A percentile compares a stretch with the other conserved stretches of the same genome.
Evolutionary conservation across 1,284 basidiomycete genomes (phyloP).

Genomic region (Irpex lacteus): DNA sequence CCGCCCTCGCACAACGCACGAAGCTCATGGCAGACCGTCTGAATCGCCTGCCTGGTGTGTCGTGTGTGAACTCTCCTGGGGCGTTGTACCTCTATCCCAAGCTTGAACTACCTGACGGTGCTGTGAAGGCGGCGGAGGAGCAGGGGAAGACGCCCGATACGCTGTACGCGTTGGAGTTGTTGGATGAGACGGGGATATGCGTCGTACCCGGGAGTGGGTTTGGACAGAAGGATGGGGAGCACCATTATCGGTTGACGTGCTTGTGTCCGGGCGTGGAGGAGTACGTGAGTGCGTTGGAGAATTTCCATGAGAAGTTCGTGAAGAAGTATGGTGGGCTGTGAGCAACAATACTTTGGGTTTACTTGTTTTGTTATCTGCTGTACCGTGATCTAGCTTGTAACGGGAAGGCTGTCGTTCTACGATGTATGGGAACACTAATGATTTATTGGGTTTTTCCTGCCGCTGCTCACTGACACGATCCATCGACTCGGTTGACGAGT

Average conservation of each 20-base stretch:
- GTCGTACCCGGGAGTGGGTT: slow-evolving; percentile 92
- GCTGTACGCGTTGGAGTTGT: slow-evolving; percentile 80
- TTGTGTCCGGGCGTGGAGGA: slow-evolving; percentile 89
- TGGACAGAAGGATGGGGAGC: slow-evolving; percentile 85
- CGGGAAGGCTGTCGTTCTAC: too few relatives aligned
- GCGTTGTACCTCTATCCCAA: slow-evolving; percentile 87
- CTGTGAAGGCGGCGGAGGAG: slow-evolving; percentile 68
- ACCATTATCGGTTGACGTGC: slow-evolving; percentile 87
- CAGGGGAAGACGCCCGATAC: slow-evolving; percentile 82
- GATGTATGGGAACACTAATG: too few relatives aligned
- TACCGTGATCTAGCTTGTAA: too few relatives aligned
- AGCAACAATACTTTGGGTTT: neutral
- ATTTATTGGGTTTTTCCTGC: too few relatives aligned
- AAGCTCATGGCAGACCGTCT: slow-evolving; percentile 73
- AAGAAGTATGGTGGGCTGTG: slow-evolving; percentile 50
- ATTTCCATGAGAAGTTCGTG: slow-evolving; percentile 81
- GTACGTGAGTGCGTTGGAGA: slow-evolving; percentile 82
- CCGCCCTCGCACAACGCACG: slow-evolving; percentile 71
- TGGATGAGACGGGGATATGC: slow-evolving; percentile 91
- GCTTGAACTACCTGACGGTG: slow-evolving; percentile 69
- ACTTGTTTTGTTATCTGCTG: too few relatives aligned
- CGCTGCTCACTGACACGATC: too few relatives aligned
- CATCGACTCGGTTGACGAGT: too few relatives aligned
- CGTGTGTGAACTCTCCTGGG: slow-evolving; percentile 86
- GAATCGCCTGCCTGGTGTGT: slow-evolving; percentile 76